Base-by-base conservation (phyloP, 352 stramenopile genomes). In the Phytophthora colocasiae region DNA sequence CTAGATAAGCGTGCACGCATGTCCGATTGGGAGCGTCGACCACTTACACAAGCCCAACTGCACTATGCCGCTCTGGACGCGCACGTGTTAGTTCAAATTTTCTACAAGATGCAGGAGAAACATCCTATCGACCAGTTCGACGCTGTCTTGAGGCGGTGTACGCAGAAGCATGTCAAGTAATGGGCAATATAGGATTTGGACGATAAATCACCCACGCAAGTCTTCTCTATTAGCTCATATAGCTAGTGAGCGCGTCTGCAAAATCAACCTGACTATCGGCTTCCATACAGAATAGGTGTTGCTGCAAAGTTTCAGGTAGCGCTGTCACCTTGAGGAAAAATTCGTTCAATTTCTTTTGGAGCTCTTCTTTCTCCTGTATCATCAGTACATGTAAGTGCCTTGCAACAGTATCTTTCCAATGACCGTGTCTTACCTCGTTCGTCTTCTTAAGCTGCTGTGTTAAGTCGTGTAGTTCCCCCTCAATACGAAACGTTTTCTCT, bases 281-380 rank as follows among this genome's bases (percentile, higher is more conserved):
- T 40, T 70, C 54, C 32, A 87, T 66, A 31, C 80, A 85, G 29
- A 95, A 90, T 17, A 93, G 56, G 41, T 93, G 83, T 41, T 93
- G 68, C 63, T 95, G 87, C 6, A 95, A n/a, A 11, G 78, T 54
- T 0, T 81, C 66, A 22, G 87, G 87, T 17, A 95, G 64, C 14
- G 85, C 73, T 19, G 83, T 91, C 36, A 93, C 77, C 38, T 87
- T 85, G 14, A 94, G 66, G 45, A 93, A 89, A 61, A 95, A 87
- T 19, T 91, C 82, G 65, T 83, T 90, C 11, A 93, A 70, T 43
- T 88, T 87, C 58, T 87, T 90, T 68, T 93, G 87, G 8, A 95
- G 71, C 56, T 93, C 83, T 17, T 91, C 80, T 49, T 90, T 92
- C 41, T 95, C 87, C 83, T 95, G 24, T 8, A 59, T 56, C 41